phyloP scores from a whole-genome alignment of 768 basidiomycete genomes.

The Auriscalpium vulgare region DNA sequence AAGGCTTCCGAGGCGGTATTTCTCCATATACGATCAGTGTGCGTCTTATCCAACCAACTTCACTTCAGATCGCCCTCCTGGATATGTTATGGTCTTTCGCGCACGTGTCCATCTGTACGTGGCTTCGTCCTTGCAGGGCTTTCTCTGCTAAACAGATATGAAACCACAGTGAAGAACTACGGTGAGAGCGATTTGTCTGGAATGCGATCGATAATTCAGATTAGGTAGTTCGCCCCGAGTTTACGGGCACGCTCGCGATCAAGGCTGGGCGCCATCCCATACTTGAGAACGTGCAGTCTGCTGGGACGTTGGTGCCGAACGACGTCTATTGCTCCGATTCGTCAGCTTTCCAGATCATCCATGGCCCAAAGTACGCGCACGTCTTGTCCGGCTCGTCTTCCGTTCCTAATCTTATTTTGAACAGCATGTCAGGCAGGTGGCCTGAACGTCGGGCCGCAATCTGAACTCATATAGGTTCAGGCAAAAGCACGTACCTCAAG shows the following conservation, averaged over 20 bases:
- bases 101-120: conserved; percentile 70
- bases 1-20: conserved; percentile 84
- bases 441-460: not conserved
- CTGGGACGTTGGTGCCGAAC: conserved; percentile 73
- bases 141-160: not conserved
- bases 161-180: conserved; percentile 38
- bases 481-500: conserved; percentile 89
- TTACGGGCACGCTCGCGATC: conserved; percentile 83
- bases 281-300: conserved; percentile 62
- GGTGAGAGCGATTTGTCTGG: conserved; percentile 22
- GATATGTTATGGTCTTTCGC: conserved; percentile 92
- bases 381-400: not conserved
- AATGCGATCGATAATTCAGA: not conserved
- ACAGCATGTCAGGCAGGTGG: conserved; percentile 52
- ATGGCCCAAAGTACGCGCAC: conserved; percentile 71
- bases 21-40: not conserved
- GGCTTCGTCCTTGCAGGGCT: not conserved
- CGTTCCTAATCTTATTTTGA: not conserved
- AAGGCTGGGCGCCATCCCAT: conserved; percentile 87
- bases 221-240: conserved; percentile 75
- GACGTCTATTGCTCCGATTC: conserved; percentile 85
- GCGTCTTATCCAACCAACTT: not conserved
- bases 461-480: conserved; percentile 24
- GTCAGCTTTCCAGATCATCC: conserved; percentile 84
- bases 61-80: conserved; percentile 64